Base-by-base conservation (phyloP, 179 eudicot species). In the Dionaea muscipula region DNA sequence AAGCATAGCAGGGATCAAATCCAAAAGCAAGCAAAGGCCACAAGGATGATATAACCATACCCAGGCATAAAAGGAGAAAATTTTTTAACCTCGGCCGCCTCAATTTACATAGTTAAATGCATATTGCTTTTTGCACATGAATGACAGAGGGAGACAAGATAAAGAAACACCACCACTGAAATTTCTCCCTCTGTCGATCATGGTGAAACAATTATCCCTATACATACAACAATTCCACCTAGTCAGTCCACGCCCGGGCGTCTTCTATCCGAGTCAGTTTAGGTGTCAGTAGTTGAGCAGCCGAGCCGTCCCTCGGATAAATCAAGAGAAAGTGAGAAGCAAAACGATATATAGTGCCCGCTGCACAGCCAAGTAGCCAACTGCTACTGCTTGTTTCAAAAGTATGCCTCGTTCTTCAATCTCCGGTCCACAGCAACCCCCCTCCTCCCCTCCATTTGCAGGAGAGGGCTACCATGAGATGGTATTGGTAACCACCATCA, bases 211-310 rank as follows among this genome's bases (percentile, higher is more conserved):
- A 40, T 48, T 39, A 41, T 53, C 61, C 53, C 64, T 58, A 61
- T 71, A 71, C 71, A 45, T 71, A 68, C 71, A 75, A 65, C 57
- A 61, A 48, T 39, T 58, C 55, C 44, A 13, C 55, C 44, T 16
- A 39, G 3, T 43, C 56, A 33, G 25, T 36, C 40, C 67, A n/a
- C 20, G 47, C 28, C 24, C 52, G 53, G 47, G 8, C 4, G 39
- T 35, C 56, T 53, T 33, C 36, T 56, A 39, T 35, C 36, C 18
- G 40, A 36, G 23, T 8, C 13, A 0, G 48, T 47, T 31, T 54
- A 44, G 26, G 27, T 53, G 73, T 63, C 62, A 63, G 69, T 47
- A 45, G 65, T 60, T 26, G 22, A 64, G 47, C 56, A 44, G 37
- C 51, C 25, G 20, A 18, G 23, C 16, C 13, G 14, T 13, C 17